These are phyloP conservation scores for Dothistroma pini DNA, from an alignment of 2,329 filamentous ascomycete species.

Conservation along the genomic window DNA sequence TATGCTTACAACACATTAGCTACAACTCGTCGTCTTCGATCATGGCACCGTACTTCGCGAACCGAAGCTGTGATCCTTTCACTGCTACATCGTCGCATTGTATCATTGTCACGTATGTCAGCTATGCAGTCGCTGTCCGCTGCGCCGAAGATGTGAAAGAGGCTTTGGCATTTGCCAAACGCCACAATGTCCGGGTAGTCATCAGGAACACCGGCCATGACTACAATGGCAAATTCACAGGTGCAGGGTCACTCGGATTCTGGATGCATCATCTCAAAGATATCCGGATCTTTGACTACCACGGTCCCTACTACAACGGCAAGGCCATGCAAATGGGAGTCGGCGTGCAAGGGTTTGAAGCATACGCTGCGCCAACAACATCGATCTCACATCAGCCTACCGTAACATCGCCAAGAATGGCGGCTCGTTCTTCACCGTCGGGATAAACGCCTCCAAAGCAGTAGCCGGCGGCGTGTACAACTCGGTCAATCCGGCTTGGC, in stretches of 20 bases:
- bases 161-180: slow-evolving; percentile 8
- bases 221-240: slow-evolving; percentile 56
- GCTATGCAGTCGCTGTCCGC: slow-evolving; percentile 30
- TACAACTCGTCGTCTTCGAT: slow-evolving; percentile 37
- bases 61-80: slow-evolving; percentile 45
- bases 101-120: slow-evolving; percentile 43
- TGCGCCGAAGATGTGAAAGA: slow-evolving; percentile 3
- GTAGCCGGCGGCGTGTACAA: slow-evolving; percentile 37
- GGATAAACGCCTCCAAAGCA: slow-evolving; percentile 37
- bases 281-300: slow-evolving; percentile 44
- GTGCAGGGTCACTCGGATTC: slow-evolving; percentile 55
- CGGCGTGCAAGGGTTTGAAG: slow-evolving; percentile 50
- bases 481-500: slow-evolving; percentile 41
- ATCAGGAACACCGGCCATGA: slow-evolving; percentile 42
- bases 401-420: slow-evolving; percentile 37
- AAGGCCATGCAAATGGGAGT: slow-evolving; percentile 53
- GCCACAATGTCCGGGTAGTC: slow-evolving; percentile 51
- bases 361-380: slow-evolving; percentile 44
- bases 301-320: slow-evolving; percentile 43
- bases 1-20: slow-evolving; percentile 6
- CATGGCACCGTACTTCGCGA: slow-evolving; percentile 40
- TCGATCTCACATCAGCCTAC: slow-evolving; percentile 32
- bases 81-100: slow-evolving; percentile 35
- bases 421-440: slow-evolving; percentile 38
- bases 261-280: slow-evolving; percentile 57